phyloP scores from a whole-genome alignment of 805 yeast species.

The Candida peoriensis region DNA sequence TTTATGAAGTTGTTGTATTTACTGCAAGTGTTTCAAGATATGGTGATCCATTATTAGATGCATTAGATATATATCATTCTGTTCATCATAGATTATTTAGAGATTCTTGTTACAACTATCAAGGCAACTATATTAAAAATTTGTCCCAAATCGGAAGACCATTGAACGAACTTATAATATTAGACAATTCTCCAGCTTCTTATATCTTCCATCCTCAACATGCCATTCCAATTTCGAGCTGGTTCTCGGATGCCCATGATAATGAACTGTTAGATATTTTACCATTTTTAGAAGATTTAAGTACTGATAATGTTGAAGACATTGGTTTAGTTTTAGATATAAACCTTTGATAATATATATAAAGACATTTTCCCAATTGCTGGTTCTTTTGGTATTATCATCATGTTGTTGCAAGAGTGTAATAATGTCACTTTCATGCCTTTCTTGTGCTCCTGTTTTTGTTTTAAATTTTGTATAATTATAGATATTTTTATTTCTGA shows the following conservation, averaged over 20 bases:
- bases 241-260: slow-evolving; percentile 98
- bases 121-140: slow-evolving; percentile 92
- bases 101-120: slow-evolving; percentile 89
- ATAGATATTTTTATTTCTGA: too few relatives aligned
- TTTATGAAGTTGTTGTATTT: slow-evolving; percentile 93
- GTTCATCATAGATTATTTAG: slow-evolving; percentile 91
- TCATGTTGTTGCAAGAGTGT: too few relatives aligned
- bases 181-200: slow-evolving; percentile 98
- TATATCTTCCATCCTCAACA: slow-evolving; percentile 97
- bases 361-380: not conserved
- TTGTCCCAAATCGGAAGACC: slow-evolving; percentile 94
- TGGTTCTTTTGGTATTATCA: too few relatives aligned
- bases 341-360: slow-evolving; percentile 26
- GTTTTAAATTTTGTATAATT: too few relatives aligned
- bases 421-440: too few relatives aligned
- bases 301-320: slow-evolving; percentile 69
- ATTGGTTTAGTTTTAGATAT: slow-evolving; percentile 84
- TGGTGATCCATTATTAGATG: slow-evolving; percentile 92
- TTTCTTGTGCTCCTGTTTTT: too few relatives aligned
- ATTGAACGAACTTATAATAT: slow-evolving; percentile 73
- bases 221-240: slow-evolving; percentile 92
- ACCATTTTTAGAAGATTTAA: slow-evolving; percentile 84
- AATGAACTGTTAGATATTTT: slow-evolving; percentile 88
- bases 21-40: slow-evolving; percentile 95
- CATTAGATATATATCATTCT: slow-evolving; percentile 66